Base-by-base conservation (phyloP, 176 grass and related monocot species). In the Phoenix roebelenii region DNA sequence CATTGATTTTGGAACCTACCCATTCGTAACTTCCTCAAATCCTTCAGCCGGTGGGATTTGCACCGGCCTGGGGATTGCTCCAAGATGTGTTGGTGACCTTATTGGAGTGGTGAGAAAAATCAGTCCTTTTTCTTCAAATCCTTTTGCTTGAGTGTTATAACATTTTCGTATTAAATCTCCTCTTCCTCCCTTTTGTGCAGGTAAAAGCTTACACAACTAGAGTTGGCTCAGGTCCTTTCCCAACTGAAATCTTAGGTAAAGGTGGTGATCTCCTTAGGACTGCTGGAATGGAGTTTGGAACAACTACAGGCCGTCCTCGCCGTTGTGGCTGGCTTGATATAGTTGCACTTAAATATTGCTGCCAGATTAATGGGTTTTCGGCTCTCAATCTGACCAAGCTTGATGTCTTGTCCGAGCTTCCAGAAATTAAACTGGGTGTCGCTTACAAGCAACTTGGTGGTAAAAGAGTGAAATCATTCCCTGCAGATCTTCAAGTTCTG, bases 201-300 rank as follows among this genome's bases (percentile, higher is more conserved):
- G 92, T 88, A 77, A 97, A 97, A 88, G 81, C 87, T 58, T 97
- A 97, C 49, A 96, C 92, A 49, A 90, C 87, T 61, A 84, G 92
- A 73, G 87, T 97, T 28, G 92, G 92, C 23, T 90, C 80, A 16
- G 92, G 92, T 44, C 86, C 92, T 57, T 96, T 90, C 72, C 92
- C 86, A 49, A 90, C 92, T 30, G 86, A 97, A 79, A 59, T 97
- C 15, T 23, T 97, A 52, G 83, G 87, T 23, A 82, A 84, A 23
- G 68, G 25, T 18, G 92, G 92, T 0, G 92, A 97, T 60, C 50
- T 77, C 16, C 86, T 97, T 18, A 76, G 84, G 0, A 65, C 76
- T 28, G 75, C 81, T 49, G 92, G 92, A 64, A 82, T 90, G 92
- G 92, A 91, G 56, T 97, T 97, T 16, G 92, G 92, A 23, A 91